phyloP scores from a whole-genome alignment of 148 eudicot species.

The Amaranthus cruentus region DNA sequence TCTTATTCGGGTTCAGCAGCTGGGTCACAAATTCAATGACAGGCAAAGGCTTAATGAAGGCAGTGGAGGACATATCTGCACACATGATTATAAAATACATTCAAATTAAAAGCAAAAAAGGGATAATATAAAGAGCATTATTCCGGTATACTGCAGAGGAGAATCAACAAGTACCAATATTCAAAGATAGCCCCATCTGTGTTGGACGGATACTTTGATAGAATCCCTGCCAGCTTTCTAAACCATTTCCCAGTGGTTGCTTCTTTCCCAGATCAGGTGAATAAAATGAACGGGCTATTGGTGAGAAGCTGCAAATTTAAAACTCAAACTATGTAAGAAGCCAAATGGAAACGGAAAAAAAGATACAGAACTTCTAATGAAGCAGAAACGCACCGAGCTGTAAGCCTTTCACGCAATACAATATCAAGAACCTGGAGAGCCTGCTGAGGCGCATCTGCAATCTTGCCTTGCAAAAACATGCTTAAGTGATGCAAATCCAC shows the following conservation, averaged over 20 bases:
- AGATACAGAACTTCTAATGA: neutral
- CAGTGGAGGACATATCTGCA: conserved; percentile 84
- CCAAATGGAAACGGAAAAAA: neutral
- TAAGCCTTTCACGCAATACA: conserved; percentile 63
- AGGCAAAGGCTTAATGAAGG: conserved; percentile 68
- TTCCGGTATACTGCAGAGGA: no score
- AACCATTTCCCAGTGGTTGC: conserved; percentile 63
- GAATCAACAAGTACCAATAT: conserved; percentile 42
- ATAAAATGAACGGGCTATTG: conserved; percentile 73
- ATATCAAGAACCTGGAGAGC: conserved; percentile 77
- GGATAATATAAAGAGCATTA: no score
- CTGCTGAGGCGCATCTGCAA: conserved; percentile 75
- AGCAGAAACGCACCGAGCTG: conserved; percentile 36
- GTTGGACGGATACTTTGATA: conserved; percentile 87
- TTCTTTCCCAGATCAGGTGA: conserved; percentile 56
- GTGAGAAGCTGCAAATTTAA: conserved; percentile 38
- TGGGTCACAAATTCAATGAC: conserved; percentile 67
- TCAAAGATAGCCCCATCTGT: conserved; percentile 83
- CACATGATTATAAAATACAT: neutral
- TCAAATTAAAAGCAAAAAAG: neutral
- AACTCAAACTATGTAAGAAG: neutral
- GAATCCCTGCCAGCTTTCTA: conserved; percentile 85
- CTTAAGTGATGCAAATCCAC: conserved; percentile 66
- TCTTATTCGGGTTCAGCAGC: conserved; percentile 46
- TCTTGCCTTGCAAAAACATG: conserved; percentile 55